A percentile compares a stretch with the other conserved stretches of the same genome.
Evolutionary conservation across 306 rosid species (phyloP).

Genomic region (apple (Malus domestica)): ASM211411v1 NC_041804.1:2411001-2411500

Average conservation of each 20-base stretch:
- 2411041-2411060: background rate
- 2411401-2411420: slow-evolving; percentile 94
- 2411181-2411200: slow-evolving; percentile 99
- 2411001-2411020: background rate
- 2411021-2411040: background rate
- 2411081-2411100: too few species aligned
- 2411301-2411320: slow-evolving; percentile 97
- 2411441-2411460: slow-evolving; percentile 41
- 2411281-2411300: slow-evolving; percentile 98
- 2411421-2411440: slow-evolving; percentile 96
- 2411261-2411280: slow-evolving; percentile 99
- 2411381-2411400: slow-evolving; percentile 99
- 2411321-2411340: slow-evolving; percentile 95
- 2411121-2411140: slow-evolving; percentile 74
- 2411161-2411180: slow-evolving; percentile 97
- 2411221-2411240: slow-evolving; percentile 79
- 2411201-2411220: slow-evolving; percentile 99
- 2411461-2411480: background rate
- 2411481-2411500: background rate
- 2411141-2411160: slow-evolving; percentile 77
- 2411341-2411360: slow-evolving; percentile 91
- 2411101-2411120: background rate
- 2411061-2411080: background rate
- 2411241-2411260: slow-evolving; percentile 93
- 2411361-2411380: slow-evolving; percentile 92